Evolutionary conservation across 1,284 basidiomycete species (phyloP).

Genomic region (Somion occarium): DNA sequence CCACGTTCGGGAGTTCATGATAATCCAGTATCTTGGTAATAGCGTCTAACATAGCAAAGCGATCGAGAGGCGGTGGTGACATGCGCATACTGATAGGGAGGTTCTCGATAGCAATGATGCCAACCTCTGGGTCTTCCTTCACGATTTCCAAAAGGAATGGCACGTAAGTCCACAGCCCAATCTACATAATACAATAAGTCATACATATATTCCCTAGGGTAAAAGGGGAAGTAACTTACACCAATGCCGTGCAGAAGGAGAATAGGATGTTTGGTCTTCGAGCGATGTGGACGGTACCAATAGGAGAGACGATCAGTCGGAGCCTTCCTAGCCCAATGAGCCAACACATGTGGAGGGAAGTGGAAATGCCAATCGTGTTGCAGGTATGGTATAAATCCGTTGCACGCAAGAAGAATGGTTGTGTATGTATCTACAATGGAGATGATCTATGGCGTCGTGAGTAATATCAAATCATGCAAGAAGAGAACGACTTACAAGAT

Average conservation of each 20-base stretch:
- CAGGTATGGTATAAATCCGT: conserved; percentile 53
- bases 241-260: conserved; percentile 66
- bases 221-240: conserved; percentile 31
- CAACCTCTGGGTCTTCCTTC: conserved; percentile 38
- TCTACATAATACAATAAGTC: conserved; percentile 30
- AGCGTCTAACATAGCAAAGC: conserved; percentile 33
- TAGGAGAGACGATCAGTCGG: conserved; percentile 42
- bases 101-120: conserved; percentile 55
- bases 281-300: conserved; percentile 58
- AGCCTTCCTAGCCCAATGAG: conserved; percentile 38
- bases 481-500: conserved; percentile 35
- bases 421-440: conserved; percentile 43
- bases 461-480: neutral
- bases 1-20: conserved; percentile 36
- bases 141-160: conserved; percentile 42
- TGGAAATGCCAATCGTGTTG: conserved; percentile 32
- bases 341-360: conserved; percentile 51
- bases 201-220: neutral
- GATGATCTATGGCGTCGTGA: conserved; percentile 41
- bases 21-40: conserved; percentile 37
- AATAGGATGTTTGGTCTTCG: conserved; percentile 42
- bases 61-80: conserved; percentile 39
- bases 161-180: conserved; percentile 55
- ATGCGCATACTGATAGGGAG: conserved; percentile 59
- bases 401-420: conserved; percentile 30